These are phyloP conservation scores for Pythium vanterpoolii DNA, from an alignment of 352 stramenopile species.

Conservation along the genomic window DNA sequence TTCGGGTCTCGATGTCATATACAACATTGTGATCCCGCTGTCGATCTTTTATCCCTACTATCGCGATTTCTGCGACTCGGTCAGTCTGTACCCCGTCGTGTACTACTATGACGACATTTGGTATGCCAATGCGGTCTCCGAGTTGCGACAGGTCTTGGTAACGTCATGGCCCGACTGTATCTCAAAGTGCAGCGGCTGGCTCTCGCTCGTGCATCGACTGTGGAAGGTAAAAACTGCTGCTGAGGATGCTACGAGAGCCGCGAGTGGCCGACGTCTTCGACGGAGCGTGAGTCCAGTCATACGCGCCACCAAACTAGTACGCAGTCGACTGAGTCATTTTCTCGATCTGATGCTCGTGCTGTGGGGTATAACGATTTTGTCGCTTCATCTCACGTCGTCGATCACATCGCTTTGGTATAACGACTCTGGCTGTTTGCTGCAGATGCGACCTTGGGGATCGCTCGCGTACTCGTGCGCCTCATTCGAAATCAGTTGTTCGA, in stretches of 20 bases:
- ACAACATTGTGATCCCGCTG: slow-evolving; percentile 16
- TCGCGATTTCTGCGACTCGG: not conserved
- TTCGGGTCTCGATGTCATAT: slow-evolving; percentile 15
- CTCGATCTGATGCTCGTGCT: not conserved
- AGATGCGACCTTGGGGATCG: not conserved
- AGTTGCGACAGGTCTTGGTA: slow-evolving; percentile 12
- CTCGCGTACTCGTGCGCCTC: not conserved
- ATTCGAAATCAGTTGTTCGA: not conserved
- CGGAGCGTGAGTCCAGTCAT: no score
- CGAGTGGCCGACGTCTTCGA: no score
- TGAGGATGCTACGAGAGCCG: not conserved
- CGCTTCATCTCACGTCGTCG: not conserved
- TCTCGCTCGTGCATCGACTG: not conserved
- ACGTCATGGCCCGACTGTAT: slow-evolving; percentile 20
- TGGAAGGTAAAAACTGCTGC: not conserved
- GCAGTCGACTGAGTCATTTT: not conserved
- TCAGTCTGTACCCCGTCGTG: not conserved
- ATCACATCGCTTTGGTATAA: not conserved
- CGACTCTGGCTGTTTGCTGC: not conserved
- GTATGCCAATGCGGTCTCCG: slow-evolving; percentile 5
- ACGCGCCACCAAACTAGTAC: no score
- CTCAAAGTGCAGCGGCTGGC: not conserved
- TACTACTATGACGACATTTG: slow-evolving; percentile 18
- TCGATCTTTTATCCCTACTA: slow-evolving; percentile 17
- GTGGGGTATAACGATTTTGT: not conserved